Conservation (phyloP, 345 rosid species). For the Lepidium sativum region DNA sequence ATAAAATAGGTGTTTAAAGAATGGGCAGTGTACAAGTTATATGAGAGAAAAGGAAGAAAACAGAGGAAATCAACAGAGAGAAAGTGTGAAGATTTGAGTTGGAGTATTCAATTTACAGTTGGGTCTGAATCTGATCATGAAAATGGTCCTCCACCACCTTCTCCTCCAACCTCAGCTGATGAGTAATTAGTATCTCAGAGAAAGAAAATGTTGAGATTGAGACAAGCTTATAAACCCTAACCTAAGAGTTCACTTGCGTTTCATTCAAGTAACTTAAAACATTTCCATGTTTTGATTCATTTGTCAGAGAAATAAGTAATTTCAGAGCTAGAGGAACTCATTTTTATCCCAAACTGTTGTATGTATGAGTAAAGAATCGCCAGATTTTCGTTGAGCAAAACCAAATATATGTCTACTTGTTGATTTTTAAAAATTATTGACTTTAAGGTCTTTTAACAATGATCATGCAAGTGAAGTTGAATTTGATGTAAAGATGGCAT, state of each 20-base stretch:
- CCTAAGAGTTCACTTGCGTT: constrained; percentile 16
- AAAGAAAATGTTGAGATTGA: not conserved
- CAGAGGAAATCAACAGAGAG: constrained; percentile 4
- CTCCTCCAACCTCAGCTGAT: constrained; percentile 54
- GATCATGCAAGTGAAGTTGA: not conserved
- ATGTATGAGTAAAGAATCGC: constrained; percentile 12
- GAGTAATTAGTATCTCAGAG: not conserved
- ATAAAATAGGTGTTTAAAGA: constrained; percentile 40
- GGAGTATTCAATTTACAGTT: constrained; percentile 27
- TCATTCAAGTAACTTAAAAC: not conserved
- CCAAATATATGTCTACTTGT: constrained; percentile 4
- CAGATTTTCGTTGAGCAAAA: constrained; percentile 1
- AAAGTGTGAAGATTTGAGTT: not conserved
- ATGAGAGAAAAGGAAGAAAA: constrained; percentile 39
- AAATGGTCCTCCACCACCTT: constrained; percentile 39
- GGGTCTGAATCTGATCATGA: constrained; percentile 34
- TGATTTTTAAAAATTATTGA: not conserved
- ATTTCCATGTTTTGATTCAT: not conserved
- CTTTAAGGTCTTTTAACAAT: not conserved
- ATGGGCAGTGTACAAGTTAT: constrained; percentile 60
- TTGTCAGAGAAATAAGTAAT: constrained; percentile 8
- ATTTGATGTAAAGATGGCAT: constrained; percentile 5
- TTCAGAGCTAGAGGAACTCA: not conserved
- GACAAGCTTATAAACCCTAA: constrained; percentile 17
- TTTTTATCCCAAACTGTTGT: constrained; percentile 8